Conservation (phyloP, 2,329 filamentous ascomycete species). For the Tolypocladium pustulatum region DNA sequence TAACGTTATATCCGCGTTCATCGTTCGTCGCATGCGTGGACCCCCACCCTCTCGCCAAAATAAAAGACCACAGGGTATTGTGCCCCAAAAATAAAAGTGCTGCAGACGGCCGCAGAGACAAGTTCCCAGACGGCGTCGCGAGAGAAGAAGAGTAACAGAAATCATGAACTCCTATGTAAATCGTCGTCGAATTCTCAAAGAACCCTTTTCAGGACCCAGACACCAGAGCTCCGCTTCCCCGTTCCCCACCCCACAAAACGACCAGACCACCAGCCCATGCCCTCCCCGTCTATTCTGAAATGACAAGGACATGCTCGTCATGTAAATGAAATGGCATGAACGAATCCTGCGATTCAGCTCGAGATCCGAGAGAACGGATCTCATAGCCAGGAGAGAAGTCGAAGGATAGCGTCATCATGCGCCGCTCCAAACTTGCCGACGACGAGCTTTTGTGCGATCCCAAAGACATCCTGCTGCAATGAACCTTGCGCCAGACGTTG, state of each 20-base stretch:
- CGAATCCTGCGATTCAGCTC: not conserved
- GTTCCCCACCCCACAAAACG: not conserved
- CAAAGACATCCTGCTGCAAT: not conserved
- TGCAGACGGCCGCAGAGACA: not conserved
- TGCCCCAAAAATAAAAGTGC: not conserved
- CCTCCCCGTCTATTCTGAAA: not conserved
- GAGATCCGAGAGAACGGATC: not conserved
- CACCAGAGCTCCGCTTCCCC: slow-evolving; percentile 1
- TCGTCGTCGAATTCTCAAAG: not conserved
- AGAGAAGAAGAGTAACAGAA: not conserved
- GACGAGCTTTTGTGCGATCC: not conserved
- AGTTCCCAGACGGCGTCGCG: not conserved
- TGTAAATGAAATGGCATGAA: not conserved
- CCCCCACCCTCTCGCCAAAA: not conserved
- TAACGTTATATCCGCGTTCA: not conserved
- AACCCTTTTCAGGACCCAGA: slow-evolving; percentile 1
- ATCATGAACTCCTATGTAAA: not conserved
- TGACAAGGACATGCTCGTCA: not conserved
- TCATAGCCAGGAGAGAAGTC: not conserved
- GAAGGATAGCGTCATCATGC: not conserved
- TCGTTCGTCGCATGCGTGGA: not conserved
- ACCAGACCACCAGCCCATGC: not conserved
- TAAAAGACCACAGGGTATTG: not conserved
- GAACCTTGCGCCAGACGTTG: slow-evolving; percentile 1
- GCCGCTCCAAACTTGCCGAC: not conserved